Base-by-base conservation (phyloP, 768 basidiomycete genomes). In the Lactarius trivialis region DNA sequence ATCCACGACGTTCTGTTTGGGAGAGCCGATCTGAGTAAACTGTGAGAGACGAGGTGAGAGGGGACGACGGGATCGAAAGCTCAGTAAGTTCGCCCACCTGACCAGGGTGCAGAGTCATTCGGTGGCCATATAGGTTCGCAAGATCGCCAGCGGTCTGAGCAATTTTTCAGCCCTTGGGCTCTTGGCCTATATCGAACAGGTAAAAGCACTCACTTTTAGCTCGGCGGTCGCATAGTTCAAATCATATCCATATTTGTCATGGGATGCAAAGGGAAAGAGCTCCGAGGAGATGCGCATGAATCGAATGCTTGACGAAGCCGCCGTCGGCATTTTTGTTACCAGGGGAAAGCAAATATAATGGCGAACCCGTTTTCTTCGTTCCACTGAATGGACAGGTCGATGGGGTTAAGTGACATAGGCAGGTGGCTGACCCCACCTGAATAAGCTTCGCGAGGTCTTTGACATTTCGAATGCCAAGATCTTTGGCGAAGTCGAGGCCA, bases 181-280 rank as follows among this genome's bases (percentile, higher is more conserved):
- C 21, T 9, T 21, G 15, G n/a, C 33, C 36, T 21, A 28, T 24
- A 26, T 32, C 12, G 34, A 15, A 48, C 9, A n/a, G 8, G 30
- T 9, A 6, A 52, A 26, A 15, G 3, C 36, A 24, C 61, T 6
- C 36, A 76, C 79, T 68, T 78, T 79, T 49, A 84, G 69, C 60
- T 79, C 81, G 30, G 75, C 73, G 6, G 81, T 77, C 7, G 90
- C 93, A 62, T 90, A 94, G 8, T 83, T 81, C 28, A 98, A 79
- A 17, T 84, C 81, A 72, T 98, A 97, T 0, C 93, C 93, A 68
- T 93, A 83, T 21, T 78, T 79, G 19, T 75, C 78, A 67, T 98
- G 95, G 1, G 89, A 89, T 0, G 93, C 93, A 68, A 88, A 97
- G 1, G 94, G 93, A 73, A 97, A 96, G 83, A 97, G 86, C 66